Evolutionary conservation across 1,284 basidiomycete species (phyloP).

Genomic region (Pyrrhoderma lamaoense): DNA sequence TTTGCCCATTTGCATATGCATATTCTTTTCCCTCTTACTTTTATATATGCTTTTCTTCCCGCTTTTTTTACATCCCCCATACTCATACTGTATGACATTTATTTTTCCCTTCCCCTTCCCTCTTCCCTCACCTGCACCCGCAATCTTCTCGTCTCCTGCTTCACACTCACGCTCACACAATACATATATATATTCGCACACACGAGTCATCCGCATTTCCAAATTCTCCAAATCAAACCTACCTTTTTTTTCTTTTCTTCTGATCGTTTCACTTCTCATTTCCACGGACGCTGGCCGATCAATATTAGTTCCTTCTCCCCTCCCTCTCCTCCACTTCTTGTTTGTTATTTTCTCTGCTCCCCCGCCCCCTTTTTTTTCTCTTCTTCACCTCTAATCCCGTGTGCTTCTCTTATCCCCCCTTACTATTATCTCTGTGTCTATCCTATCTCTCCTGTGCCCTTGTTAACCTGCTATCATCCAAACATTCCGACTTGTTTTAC

Average conservation of each 20-base stretch:
- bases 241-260: background rate
- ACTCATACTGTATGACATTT: background rate
- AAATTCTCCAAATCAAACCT: too few relatives aligned
- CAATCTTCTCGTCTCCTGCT: too few relatives aligned
- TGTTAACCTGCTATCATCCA: background rate
- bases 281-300: background rate
- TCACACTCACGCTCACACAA: too few relatives aligned
- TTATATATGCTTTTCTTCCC: too few relatives aligned
- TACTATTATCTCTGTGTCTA: background rate
- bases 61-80: too few relatives aligned
- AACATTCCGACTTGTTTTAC: too few relatives aligned
- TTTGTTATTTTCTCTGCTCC: background rate
- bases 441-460: slow-evolving; percentile 4
- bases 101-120: background rate
- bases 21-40: too few relatives aligned
- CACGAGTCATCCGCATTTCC: too few relatives aligned
- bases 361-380: background rate
- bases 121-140: too few relatives aligned
- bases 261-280: too few relatives aligned
- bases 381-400: slow-evolving; percentile 15
- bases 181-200: too few relatives aligned
- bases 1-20: too few relatives aligned
- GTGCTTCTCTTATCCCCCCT: slow-evolving; percentile 8
- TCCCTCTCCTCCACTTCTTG: background rate
- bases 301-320: slow-evolving; percentile 5